A percentile compares a stretch with the other conserved stretches of the same genome.
Conservation (phyloP, 176 grass and related monocot species). For the Carex cristatella region DNA sequence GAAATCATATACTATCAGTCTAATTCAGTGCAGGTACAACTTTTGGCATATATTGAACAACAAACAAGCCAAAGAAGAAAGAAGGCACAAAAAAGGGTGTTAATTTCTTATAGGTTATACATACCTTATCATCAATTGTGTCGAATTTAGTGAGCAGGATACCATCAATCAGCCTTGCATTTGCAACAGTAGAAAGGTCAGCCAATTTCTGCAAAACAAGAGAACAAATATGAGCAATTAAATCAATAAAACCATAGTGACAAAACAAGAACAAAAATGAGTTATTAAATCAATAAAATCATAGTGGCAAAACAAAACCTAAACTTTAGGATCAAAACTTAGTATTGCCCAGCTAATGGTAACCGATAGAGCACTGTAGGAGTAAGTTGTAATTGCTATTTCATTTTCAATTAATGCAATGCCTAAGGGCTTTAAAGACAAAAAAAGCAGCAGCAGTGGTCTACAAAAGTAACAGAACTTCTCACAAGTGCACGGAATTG, state of each 20-base stretch:
- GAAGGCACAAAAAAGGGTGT: background rate
- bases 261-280: background rate
- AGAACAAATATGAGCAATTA: background rate
- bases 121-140: constrained; percentile 86
- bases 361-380: too few relatives aligned
- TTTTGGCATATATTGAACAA: background rate
- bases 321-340: background rate
- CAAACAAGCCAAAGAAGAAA: background rate
- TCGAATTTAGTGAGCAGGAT: constrained; percentile 99
- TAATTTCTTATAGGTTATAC: background rate
- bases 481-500: background rate
- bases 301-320: background rate
- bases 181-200: constrained; percentile 63
- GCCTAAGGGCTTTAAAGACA: too few relatives aligned
- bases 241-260: background rate
- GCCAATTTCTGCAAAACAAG: constrained; percentile 69
- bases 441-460: too few relatives aligned
- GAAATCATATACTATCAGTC: background rate
- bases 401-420: too few relatives aligned
- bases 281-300: background rate
- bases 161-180: constrained; percentile 81
- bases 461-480: background rate
- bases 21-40: background rate
- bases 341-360: too few relatives aligned
- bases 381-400: too few relatives aligned